phyloP scores from a whole-genome alignment of 1,284 basidiomycete species.

The Ganoderma multipileum region DNA sequence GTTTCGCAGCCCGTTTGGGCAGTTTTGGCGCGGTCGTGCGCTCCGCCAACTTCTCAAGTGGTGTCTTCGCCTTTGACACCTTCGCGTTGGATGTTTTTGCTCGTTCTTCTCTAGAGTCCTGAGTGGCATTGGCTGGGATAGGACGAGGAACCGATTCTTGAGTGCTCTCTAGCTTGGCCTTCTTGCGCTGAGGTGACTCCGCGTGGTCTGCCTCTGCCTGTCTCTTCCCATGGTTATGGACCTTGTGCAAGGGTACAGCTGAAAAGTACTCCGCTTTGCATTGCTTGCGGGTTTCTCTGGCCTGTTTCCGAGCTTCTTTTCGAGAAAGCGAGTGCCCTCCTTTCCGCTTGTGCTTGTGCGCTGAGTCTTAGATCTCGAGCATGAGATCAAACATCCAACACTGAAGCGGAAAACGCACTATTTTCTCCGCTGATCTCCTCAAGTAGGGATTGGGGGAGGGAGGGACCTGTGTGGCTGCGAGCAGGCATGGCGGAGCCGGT shows the following conservation, averaged over 20 bases:
- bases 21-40: conserved; percentile 26
- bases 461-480: conserved; percentile 31
- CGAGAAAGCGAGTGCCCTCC: conserved; percentile 47
- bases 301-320: conserved; percentile 72
- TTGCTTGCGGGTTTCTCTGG: conserved; percentile 62
- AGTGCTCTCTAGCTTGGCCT: conserved; percentile 38
- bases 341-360: conserved; percentile 30
- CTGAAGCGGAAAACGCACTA: conserved; percentile 12
- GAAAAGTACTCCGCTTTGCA: conserved; percentile 65
- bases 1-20: conserved; percentile 13
- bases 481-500: conserved; percentile 30
- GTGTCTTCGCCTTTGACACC: conserved; percentile 19
- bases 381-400: neutral
- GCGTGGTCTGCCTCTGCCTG: conserved; percentile 47
- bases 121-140: neutral
- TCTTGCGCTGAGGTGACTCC: conserved; percentile 55
- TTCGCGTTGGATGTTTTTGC: neutral
- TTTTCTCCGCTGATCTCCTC: conserved; percentile 38
- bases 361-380: conserved; percentile 14
- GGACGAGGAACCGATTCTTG: conserved; percentile 8
- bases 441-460: conserved; percentile 41
- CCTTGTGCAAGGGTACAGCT: conserved; percentile 34
- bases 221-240: conserved; percentile 29
- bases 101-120: neutral
- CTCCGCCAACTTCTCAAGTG: conserved; percentile 41